These are phyloP conservation scores for Alternaria panax DNA, from an alignment of 2,329 filamentous ascomycete species.

Conservation along the genomic window DNA sequence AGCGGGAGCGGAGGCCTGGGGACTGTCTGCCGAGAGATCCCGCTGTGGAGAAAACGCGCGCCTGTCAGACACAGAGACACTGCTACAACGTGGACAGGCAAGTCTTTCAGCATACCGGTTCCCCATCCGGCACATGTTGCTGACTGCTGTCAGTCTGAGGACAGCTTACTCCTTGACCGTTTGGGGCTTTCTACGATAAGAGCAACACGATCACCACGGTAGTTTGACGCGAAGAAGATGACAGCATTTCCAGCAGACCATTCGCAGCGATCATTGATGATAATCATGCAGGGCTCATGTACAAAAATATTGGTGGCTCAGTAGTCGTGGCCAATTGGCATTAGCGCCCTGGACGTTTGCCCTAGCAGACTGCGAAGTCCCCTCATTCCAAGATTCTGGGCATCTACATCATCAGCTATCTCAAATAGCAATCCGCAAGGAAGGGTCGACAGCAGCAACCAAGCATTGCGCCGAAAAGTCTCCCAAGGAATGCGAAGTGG, in stretches of 20 bases:
- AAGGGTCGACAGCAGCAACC: neutral
- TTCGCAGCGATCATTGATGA: slow-evolving; percentile 29
- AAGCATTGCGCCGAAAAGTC: slow-evolving; percentile 4
- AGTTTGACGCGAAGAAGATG: slow-evolving; percentile 30
- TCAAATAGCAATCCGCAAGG: slow-evolving; percentile 12
- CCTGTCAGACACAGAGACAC: slow-evolving; percentile 16
- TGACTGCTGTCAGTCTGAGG: slow-evolving; percentile 14
- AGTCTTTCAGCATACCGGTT: neutral
- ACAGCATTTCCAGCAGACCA: slow-evolving; percentile 29
- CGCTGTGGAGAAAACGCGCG: slow-evolving; percentile 25
- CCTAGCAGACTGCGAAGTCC: slow-evolving; percentile 4
- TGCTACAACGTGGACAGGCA: slow-evolving; percentile 1
- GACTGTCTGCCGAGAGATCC: slow-evolving; percentile 27
- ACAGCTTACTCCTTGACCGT: slow-evolving; percentile 10
- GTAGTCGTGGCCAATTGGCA: slow-evolving; percentile 24
- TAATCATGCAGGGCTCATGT: slow-evolving; percentile 50
- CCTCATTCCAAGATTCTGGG: slow-evolving; percentile 1
- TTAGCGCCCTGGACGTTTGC: slow-evolving; percentile 21
- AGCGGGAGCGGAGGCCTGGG: slow-evolving; percentile 20
- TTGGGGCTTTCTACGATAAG: slow-evolving; percentile 23
- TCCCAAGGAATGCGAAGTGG: neutral
- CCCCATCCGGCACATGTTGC: slow-evolving; percentile 19
- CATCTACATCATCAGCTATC: slow-evolving; percentile 22
- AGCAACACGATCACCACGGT: slow-evolving; percentile 6
- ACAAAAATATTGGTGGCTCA: slow-evolving; percentile 50